Evolutionary conservation across 139 green algal species (phyloP), one percentile per base, ranked within the genome.

Genomic region (Coelastrella sp.): DNA sequence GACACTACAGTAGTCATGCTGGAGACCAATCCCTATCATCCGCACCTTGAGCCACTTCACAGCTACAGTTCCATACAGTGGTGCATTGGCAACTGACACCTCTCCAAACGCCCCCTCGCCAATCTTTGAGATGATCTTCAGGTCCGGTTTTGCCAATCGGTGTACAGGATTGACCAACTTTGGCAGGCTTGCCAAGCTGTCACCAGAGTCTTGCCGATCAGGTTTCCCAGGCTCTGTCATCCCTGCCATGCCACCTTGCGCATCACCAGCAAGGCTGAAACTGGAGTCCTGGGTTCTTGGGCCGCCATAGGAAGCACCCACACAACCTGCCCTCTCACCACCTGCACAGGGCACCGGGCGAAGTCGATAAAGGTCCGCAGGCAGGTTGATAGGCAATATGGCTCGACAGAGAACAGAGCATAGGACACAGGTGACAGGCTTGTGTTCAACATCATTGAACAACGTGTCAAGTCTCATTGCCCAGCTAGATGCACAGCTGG

Each of bases 21-120:
- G n/a, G n/a, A n/a, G n/a, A n/a, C n/a, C n/a, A 69, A 35, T 9
- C 60, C 23, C 60, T 17, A n/a, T 8, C 23, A 41, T 11, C 19
- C 85, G 2, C 38, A 92, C 91, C 91, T 96, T 97, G 62, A 97
- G 92, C 93, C 93, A 96, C 83, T 97, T 97, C 84, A 97, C 86
- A 0, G 94, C 94, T 3, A 97, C 93, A 2, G 89, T 90, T 73
- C 93, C 93, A 83, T 95, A 96, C 8, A 91, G 91, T 19, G 89
- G 83, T 64, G 89, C 90, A 27, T 91, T 83, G 5, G 91, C 92
- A n/a, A 93, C 84, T 4, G 87, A 94, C 62, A 97, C 94, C 91
- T 97, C 93, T 6, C 94, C 94, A 91, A 97, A 97, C 50, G 90
- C 90, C 6, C 94, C 94, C 87, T 96, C 93, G 17, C 93, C 94